Conservation (phyloP, 2,329 filamentous ascomycete species). For the Elsinoe perseae region DNA sequence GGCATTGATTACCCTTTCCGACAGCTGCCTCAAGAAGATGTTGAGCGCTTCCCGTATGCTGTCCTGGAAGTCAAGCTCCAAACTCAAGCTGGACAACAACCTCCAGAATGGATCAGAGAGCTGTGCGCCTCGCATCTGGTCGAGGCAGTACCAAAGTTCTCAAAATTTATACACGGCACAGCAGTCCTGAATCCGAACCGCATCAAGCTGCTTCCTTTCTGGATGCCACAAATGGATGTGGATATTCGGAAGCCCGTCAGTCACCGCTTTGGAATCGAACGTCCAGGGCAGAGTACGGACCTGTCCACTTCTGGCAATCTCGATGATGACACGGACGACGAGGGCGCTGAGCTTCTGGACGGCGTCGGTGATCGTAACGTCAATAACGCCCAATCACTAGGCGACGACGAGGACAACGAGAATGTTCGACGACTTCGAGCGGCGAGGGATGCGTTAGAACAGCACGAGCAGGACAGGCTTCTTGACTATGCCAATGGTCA, state of each 20-base stretch:
- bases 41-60: conserved; percentile 90
- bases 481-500: conserved; percentile 35
- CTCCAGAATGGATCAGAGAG: conserved; percentile 92
- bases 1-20: conserved; percentile 92
- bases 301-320: conserved; percentile 70
- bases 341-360: conserved; percentile 54
- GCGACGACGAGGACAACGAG: conserved; percentile 36
- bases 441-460: conserved; percentile 44
- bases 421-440: conserved; percentile 42
- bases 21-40: conserved; percentile 74
- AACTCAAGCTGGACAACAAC: conserved; percentile 89
- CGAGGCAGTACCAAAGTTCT: conserved; percentile 98
- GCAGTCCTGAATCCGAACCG: conserved; percentile 77
- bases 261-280: conserved; percentile 83
- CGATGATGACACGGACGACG: conserved; percentile 64
- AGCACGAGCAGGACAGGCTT: conserved; percentile 43
- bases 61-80: conserved; percentile 96
- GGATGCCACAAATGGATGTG: conserved; percentile 97
- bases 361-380: conserved; percentile 42
- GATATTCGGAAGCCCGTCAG: conserved; percentile 91
- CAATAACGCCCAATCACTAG: conserved; percentile 22
- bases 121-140: conserved; percentile 89
- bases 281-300: conserved; percentile 65
- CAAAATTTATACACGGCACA: conserved; percentile 95
- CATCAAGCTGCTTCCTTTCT: conserved; percentile 88